Evolutionary conservation across 805 yeast genomes (phyloP).

Genomic region (Sungouiella blattae): DNA sequence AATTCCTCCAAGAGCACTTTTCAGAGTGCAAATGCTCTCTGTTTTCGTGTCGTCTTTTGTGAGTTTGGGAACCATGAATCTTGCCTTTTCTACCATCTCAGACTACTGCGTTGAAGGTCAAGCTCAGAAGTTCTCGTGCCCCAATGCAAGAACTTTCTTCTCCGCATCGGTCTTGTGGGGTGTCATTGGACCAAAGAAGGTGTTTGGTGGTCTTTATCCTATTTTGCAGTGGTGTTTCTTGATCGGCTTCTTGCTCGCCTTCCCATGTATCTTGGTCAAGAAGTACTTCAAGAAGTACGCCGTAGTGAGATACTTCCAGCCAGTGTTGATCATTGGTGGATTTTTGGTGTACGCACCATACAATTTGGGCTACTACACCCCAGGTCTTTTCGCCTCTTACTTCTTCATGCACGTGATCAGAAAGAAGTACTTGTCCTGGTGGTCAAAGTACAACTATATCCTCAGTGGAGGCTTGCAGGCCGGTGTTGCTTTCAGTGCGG

Average conservation of each 20-base stretch:
- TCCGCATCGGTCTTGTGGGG: conserved; percentile 66
- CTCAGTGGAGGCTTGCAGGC: conserved; percentile 29
- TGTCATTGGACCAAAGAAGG: conserved; percentile 47
- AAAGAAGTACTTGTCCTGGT: conserved; percentile 26
- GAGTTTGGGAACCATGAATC: conserved; percentile 22
- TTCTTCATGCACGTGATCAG: conserved; percentile 28
- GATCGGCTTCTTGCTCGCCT: conserved; percentile 27
- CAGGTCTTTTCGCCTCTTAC: conserved; percentile 24
- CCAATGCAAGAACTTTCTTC: conserved; percentile 34
- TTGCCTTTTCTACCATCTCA: conserved; percentile 26
- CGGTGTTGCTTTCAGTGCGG: conserved; percentile 32
- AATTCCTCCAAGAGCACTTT: conserved; percentile 58
- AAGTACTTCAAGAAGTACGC: conserved; percentile 16
- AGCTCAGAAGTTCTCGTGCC: conserved; percentile 38
- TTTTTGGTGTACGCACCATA: conserved; percentile 29
- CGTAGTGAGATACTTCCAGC: conserved; percentile 28
- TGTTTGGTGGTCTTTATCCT: conserved; percentile 30
- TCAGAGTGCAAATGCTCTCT: conserved; percentile 33
- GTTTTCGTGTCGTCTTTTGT: conserved; percentile 19
- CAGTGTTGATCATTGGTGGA: conserved; percentile 32
- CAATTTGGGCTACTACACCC: conserved; percentile 28
- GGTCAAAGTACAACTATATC: conserved; percentile 35
- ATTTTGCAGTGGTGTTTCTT: conserved; percentile 32
- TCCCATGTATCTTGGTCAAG: conserved; percentile 21
- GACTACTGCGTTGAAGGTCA: conserved; percentile 41